These are phyloP conservation scores for Funneliformis geosporum DNA, from an alignment of 192 early-diverging fungal genomes.

Conservation along the genomic window DNA sequence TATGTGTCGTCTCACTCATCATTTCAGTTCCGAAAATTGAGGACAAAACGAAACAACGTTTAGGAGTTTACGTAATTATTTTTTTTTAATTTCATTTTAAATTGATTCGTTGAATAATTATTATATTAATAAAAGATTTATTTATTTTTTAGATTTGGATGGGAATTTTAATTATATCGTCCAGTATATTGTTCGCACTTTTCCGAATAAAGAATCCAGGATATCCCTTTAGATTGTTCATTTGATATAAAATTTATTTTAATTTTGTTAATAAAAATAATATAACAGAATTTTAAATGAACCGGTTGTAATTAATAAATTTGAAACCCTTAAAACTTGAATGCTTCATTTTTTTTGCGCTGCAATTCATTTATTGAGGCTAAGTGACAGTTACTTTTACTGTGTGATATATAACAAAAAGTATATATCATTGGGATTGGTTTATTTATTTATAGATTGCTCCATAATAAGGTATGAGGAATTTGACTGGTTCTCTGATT, in stretches of 20 bases:
- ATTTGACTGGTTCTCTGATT: no score
- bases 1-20: conserved; percentile 56
- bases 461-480: no score
- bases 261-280: no score
- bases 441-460: no score
- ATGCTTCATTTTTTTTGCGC: no score
- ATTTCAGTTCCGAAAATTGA: conserved; percentile 56
- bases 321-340: no score
- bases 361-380: no score
- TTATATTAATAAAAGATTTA: background rate
- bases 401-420: no score
- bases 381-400: no score
- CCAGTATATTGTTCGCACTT: conserved; percentile 61
- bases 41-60: conserved; percentile 55
- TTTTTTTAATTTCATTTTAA: background rate
- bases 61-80: conserved; percentile 49
- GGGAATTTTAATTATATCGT: conserved; percentile 65
- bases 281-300: no score
- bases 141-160: conserved; percentile 43
- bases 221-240: conserved; percentile 68
- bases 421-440: no score
- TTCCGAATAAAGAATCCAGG: conserved; percentile 72
- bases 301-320: no score
- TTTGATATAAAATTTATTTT: conserved; percentile 32
- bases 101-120: background rate